These are phyloP conservation scores for Fusarium tanahbumbuense DNA, from an alignment of 2,329 filamentous ascomycete species.

Conservation along the genomic window DNA sequence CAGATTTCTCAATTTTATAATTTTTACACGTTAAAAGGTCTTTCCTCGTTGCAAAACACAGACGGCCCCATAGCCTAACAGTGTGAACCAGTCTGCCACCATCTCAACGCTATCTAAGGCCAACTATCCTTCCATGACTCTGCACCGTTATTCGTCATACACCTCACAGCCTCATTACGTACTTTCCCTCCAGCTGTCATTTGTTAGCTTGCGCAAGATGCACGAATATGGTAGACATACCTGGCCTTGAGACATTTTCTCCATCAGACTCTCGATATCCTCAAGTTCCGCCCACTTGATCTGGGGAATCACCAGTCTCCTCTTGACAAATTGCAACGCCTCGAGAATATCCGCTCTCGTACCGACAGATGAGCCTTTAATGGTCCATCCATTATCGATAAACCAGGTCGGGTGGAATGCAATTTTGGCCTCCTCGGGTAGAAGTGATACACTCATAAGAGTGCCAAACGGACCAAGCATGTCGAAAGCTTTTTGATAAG, in stretches of 20 bases:
- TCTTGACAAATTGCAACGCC: constrained; percentile 54
- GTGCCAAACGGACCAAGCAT: constrained; percentile 50
- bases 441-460: constrained; percentile 54
- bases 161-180: constrained; percentile 28
- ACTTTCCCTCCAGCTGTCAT: constrained; percentile 27
- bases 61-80: not conserved
- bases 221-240: not conserved
- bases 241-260: constrained; percentile 31
- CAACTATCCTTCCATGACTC: not conserved
- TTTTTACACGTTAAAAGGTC: too few relatives aligned
- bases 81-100: not conserved
- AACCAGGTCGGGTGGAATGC: constrained; percentile 51
- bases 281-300: constrained; percentile 25
- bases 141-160: not conserved
- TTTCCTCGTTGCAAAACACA: too few relatives aligned
- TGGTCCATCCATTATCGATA: constrained; percentile 50
- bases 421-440: constrained; percentile 43
- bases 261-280: constrained; percentile 31
- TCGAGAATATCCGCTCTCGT: constrained; percentile 54
- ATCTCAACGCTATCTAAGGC: not conserved
- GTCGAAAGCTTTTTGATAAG: constrained; percentile 51
- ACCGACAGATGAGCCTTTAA: constrained; percentile 53
- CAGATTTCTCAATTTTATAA: too few relatives aligned
- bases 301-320: constrained; percentile 26
- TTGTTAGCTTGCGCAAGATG: not conserved